phyloP scores from a whole-genome alignment of 106 monocot genomes.

The Platanthera zijinensis region DNA sequence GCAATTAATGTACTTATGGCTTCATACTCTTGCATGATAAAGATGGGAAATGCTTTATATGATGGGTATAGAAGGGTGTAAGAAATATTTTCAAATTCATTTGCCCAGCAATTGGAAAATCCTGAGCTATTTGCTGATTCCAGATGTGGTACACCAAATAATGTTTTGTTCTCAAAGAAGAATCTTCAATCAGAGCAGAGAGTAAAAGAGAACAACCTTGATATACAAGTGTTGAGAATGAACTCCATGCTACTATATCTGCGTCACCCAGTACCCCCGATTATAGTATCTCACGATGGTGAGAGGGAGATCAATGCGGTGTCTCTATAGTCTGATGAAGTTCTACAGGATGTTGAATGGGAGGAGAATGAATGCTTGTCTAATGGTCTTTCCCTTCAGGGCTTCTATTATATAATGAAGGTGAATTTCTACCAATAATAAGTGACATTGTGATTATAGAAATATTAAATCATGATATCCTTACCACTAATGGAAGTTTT shows the following conservation, averaged over 20 bases:
- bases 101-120: slow-evolving; percentile 7
- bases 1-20: slow-evolving; percentile 69
- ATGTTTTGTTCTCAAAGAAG: slow-evolving; percentile 10
- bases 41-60: slow-evolving; percentile 32
- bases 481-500: background rate
- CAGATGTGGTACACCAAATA: background rate
- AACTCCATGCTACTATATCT: slow-evolving; percentile 21
- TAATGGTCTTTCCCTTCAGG: slow-evolving; percentile 7
- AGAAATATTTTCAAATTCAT: slow-evolving; percentile 19
- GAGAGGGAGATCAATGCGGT: background rate
- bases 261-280: background rate
- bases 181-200: too few relatives aligned
- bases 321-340: too few relatives aligned
- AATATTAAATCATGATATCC: slow-evolving; percentile 9
- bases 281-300: background rate
- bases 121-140: slow-evolving; percentile 13
- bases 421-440: background rate
- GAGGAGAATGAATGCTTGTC: slow-evolving; percentile 4
- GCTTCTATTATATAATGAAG: background rate
- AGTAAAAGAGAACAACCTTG: slow-evolving; percentile 14
- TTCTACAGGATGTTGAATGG: too few relatives aligned
- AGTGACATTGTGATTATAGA: background rate
- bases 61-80: slow-evolving; percentile 23
- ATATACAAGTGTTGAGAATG: slow-evolving; percentile 9
- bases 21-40: slow-evolving; percentile 57